Evolutionary conservation across 441 rosid species (phyloP).

Genomic region (Erodium texanum): DNA sequence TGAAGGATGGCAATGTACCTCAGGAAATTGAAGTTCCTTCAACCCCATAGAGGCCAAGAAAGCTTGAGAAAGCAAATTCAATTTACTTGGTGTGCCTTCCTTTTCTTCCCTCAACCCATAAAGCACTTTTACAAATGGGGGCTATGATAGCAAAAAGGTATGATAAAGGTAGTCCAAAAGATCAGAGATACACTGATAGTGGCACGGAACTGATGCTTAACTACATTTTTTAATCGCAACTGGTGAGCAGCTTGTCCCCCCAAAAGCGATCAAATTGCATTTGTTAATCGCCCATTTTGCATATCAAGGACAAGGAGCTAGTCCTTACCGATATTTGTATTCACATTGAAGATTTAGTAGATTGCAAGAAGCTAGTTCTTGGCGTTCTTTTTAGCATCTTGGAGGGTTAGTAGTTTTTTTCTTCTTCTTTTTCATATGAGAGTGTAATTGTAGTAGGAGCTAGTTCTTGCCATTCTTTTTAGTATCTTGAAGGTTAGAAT

Average conservation of each 20-base stretch:
- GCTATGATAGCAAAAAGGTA: conserved; percentile 12
- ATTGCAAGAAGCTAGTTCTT: not conserved
- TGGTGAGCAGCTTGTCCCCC: not conserved
- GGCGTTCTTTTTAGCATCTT: not conserved
- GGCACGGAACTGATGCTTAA: no score
- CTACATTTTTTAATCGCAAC: no score
- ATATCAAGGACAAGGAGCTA: not conserved
- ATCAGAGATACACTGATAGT: conserved; percentile 9
- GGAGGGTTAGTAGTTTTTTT: conserved; percentile 4
- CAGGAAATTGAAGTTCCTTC: conserved; percentile 14
- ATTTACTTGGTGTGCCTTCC: no score
- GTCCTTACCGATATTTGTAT: not conserved
- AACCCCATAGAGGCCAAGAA: conserved; percentile 5
- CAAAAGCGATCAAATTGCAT: not conserved
- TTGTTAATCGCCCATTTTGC: not conserved
- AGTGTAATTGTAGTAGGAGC: not conserved
- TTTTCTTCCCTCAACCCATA: not conserved
- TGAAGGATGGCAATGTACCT: conserved; percentile 14
- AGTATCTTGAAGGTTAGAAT: no score
- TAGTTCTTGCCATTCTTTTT: no score
- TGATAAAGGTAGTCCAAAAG: not conserved
- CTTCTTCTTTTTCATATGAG: not conserved
- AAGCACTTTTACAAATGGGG: conserved; percentile 9
- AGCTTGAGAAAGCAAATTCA: no score
- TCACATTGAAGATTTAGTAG: not conserved